Evolutionary conservation across 129 eudicot species (phyloP), one percentile per base, ranked within the genome.

Genomic region (Chrysanthemum lavandulifolium): DNA sequence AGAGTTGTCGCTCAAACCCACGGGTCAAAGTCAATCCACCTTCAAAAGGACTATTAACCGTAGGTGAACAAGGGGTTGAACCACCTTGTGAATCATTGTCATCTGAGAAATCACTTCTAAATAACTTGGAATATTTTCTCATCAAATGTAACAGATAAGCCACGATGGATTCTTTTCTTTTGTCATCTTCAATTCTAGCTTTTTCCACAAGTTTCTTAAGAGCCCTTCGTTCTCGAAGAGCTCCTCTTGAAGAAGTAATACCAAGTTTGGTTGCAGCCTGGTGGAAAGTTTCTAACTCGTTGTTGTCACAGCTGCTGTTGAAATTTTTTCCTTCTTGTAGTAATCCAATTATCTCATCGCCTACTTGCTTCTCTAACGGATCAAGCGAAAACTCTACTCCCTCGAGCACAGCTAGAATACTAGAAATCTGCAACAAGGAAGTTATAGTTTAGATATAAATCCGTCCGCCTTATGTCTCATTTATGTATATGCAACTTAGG

Each of bases 1-100:
- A 93, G 29, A 93, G 79, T 58, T 93, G 98, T 2, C 95, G 76
- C 58, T 93, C 96, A 72, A 93, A 89, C 53, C 87, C 92, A 36
- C 81, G 86, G 59, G 74, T 77, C 61, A 61, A 27, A 68, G 74
- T 75, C 61, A 61, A 49, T 71, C 81, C 81, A 64, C 69, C 82
- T 71, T 88, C 96, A 18, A 84, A n/a, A 55, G 89, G 83, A 51
- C 95, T 95, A 47, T 78, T 83, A 55, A 93, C 84, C 8, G 97
- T 89, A 43, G 98, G 98, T n/a, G 98, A 93, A 81, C 97, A 89
- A 61, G 98, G 98, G 25, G 97, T 90, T 16, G 98, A 93, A 47
- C 98, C 96, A 47, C 69, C 16, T 77, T 93, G 97, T 62, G 98
- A 93, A 60, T 93, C 98, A 53, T 85, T 90, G 75, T 93, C 98